A percentile compares a stretch with the other conserved stretches of the same genome.
Conservation (phyloP, 2,329 filamentous ascomycete species). For the Paecilomyces fulvus region DNA sequence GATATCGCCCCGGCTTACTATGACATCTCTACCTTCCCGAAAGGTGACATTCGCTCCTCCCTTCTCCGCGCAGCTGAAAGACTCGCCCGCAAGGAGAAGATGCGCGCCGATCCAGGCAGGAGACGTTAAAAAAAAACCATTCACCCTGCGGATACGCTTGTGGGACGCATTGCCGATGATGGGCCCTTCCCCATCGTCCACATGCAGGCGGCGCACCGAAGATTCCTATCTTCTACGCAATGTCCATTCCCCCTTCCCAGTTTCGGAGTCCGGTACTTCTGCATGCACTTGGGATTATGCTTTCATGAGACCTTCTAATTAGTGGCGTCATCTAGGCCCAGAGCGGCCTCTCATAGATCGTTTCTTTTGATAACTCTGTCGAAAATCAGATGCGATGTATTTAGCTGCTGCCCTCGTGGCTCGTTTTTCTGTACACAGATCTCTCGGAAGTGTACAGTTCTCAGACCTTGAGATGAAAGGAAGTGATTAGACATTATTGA, state of each 20-base stretch:
- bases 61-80: constrained; percentile 48
- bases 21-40: constrained; percentile 69
- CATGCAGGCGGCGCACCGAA: background rate
- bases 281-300: background rate
- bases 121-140: constrained; percentile 16
- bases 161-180: background rate
- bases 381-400: background rate
- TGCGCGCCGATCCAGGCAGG: constrained; percentile 29
- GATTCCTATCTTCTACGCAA: constrained; percentile 1
- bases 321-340: background rate
- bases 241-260: background rate
- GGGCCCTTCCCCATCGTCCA: background rate
- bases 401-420: background rate
- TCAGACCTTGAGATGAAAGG: background rate
- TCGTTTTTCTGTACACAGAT: background rate
- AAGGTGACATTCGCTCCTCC: constrained; percentile 73
- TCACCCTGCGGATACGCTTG: background rate
- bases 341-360: background rate
- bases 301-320: background rate
- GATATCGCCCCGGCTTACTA: constrained; percentile 94
- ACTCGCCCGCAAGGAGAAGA: constrained; percentile 46
- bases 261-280: background rate
- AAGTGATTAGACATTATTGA: background rate
- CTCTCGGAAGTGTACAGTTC: background rate
- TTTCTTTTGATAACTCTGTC: background rate